A percentile compares a stretch with the other conserved stretches of the same genome.
Evolutionary conservation across 1,284 basidiomycete genomes (phyloP).

Genomic region (Golubevia pallescens): DNA sequence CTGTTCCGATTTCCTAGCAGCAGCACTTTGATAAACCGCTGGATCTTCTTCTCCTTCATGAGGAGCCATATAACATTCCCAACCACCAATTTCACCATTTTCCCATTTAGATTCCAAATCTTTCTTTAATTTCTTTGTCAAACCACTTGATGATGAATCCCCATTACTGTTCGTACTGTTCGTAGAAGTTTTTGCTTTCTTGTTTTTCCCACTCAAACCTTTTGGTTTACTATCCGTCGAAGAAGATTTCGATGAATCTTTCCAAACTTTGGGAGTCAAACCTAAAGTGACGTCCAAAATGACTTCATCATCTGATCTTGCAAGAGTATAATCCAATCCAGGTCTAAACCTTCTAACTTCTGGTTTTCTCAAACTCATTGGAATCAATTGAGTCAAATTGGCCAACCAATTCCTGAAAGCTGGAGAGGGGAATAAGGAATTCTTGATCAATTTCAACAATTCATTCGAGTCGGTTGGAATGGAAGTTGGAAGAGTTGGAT

Average conservation of each 20-base stretch:
- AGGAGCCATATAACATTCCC: constrained; percentile 97
- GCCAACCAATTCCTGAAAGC: constrained; percentile 89
- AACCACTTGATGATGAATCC: constrained; percentile 12
- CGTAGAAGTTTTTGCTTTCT: constrained; percentile 19
- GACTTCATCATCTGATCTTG: constrained; percentile 78
- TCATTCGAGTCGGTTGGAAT: constrained; percentile 59
- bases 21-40: constrained; percentile 91
- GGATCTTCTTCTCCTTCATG: constrained; percentile 87
- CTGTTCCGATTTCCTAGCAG: no score
- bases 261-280: constrained; percentile 75
- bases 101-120: constrained; percentile 69
- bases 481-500: constrained; percentile 67
- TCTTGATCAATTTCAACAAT: constrained; percentile 40
- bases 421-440: constrained; percentile 72
- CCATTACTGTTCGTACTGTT: constrained; percentile 2
- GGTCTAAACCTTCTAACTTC: constrained; percentile 88
- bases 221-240: constrained; percentile 38
- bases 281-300: constrained; percentile 88
- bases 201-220: constrained; percentile 59
- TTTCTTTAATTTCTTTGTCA: constrained; percentile 1
- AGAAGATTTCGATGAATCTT: no score
- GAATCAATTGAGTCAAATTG: constrained; percentile 79
- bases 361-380: constrained; percentile 73
- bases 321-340: constrained; percentile 93
- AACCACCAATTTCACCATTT: constrained; percentile 84